These are phyloP conservation scores for Pontederia paniculata DNA, from an alignment of 176 grass and related monocot genomes.

Conservation along the genomic window DNA sequence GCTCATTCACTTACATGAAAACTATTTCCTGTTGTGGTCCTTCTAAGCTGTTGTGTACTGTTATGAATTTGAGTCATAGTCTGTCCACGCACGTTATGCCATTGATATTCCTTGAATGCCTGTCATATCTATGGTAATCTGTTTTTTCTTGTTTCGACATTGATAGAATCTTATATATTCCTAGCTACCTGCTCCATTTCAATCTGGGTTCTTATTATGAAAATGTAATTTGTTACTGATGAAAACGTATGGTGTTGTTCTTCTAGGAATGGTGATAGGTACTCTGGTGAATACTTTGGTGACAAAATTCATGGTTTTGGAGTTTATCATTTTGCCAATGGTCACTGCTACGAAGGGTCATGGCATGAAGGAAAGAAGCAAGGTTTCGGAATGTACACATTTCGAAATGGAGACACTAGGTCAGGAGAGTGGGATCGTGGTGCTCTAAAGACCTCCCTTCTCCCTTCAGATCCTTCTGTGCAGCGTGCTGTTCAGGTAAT, in stretches of 20 bases:
- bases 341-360: slow-evolving; percentile 13
- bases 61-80: too few relatives aligned
- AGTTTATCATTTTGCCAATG: slow-evolving; percentile 14
- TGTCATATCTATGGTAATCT: too few relatives aligned
- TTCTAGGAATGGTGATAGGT: slow-evolving; percentile 15
- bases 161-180: too few relatives aligned
- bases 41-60: too few relatives aligned
- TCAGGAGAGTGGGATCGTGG: slow-evolving; percentile 10
- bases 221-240: neutral
- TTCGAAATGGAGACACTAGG: slow-evolving; percentile 9
- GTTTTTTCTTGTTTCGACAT: too few relatives aligned
- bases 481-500: slow-evolving; percentile 12
- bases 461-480: slow-evolving; percentile 6
- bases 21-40: too few relatives aligned
- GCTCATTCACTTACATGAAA: too few relatives aligned
- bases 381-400: slow-evolving; percentile 16
- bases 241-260: neutral
- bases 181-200: neutral
- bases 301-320: slow-evolving; percentile 19
- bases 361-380: slow-evolving; percentile 18
- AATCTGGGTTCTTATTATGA: neutral
- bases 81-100: too few relatives aligned
- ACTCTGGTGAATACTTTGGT: slow-evolving; percentile 14
- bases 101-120: too few relatives aligned
- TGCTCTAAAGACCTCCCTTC: neutral